Evolutionary conservation across 2,329 filamentous ascomycete genomes (phyloP).

Genomic region (Claviceps sp.): DNA sequence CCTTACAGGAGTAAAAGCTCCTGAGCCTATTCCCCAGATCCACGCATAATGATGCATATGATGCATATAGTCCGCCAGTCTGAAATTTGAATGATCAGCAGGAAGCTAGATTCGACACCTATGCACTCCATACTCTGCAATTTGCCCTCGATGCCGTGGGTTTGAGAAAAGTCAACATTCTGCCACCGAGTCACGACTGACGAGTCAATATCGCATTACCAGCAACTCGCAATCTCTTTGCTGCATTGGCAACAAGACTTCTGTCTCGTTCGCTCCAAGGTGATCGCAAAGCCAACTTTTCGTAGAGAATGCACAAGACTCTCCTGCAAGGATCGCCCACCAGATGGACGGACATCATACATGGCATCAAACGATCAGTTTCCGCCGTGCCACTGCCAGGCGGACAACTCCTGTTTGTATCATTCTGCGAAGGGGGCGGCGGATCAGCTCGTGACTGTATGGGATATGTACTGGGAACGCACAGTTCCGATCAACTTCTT

Average conservation of each 20-base stretch:
- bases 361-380: too few species aligned
- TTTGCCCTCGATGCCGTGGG: constrained; percentile 2
- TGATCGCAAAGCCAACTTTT: background rate
- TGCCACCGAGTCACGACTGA: constrained; percentile 2
- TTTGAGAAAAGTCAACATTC: background rate
- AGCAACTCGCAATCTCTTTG: background rate
- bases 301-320: too few species aligned
- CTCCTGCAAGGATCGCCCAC: too few species aligned
- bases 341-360: too few species aligned
- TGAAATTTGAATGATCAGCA: background rate
- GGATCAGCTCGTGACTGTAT: background rate
- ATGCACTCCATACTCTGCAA: background rate
- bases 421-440: background rate
- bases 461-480: background rate
- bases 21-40: background rate
- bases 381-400: too few species aligned
- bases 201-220: constrained; percentile 3
- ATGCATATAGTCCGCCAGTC: background rate
- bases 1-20: background rate
- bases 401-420: background rate
- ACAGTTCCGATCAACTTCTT: too few species aligned
- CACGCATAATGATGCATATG: background rate
- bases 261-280: background rate
- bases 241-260: background rate
- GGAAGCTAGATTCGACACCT: constrained; percentile 1